Base-by-base conservation (phyloP, 1,284 basidiomycete species). In the Trichosporon sp. region DNA sequence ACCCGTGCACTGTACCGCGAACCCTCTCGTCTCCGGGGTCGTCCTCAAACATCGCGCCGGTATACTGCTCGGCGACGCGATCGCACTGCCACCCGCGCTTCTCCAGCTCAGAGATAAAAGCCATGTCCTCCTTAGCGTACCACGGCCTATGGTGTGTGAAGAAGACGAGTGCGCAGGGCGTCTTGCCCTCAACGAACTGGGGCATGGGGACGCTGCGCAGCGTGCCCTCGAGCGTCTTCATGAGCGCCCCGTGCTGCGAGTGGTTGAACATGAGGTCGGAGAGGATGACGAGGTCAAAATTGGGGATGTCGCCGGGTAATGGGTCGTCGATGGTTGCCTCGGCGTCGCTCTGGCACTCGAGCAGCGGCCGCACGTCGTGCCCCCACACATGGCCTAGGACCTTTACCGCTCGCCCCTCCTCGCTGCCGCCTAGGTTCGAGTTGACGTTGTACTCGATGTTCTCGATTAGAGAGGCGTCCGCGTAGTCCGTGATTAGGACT, bases 121-220 rank as follows among this genome's bases (percentile, higher is more conserved):
- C 84, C 82, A 94, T 86, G 75, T 97, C 92, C 23, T 88, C 87
- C 63, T 91, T 84, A 0, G 90, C 91, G 16, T 95, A 86, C 71
- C 88, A 89, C 0, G 92, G 94, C 0, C 91, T 84, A 73, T 97
- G 95, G 69, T 97, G 95, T 0, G 89, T 90, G 78, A 91, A 95
- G 80, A 97, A 97, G 2, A 95, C 91, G 2, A 97, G 85, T 2
- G 92, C 84, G 59, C 83, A 85, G 0, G 90, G 87, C 1, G 74
- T 73, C 52, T 69, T 56, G 25, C 37, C 56, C 19, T 49, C 34
- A 3, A 25, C 33, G 8, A 33, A 32, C 19, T 40, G 33, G 37
- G 61, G 32, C 84, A 79, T 27, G 77, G 78, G 13, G 75, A 76
- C 65, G 8, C 61, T 68, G n/a, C 76, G 61, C 8, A 84, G 71